Base-by-base conservation (phyloP, 2,329 filamentous ascomycete genomes). In the Exophiala sp. region DNA sequence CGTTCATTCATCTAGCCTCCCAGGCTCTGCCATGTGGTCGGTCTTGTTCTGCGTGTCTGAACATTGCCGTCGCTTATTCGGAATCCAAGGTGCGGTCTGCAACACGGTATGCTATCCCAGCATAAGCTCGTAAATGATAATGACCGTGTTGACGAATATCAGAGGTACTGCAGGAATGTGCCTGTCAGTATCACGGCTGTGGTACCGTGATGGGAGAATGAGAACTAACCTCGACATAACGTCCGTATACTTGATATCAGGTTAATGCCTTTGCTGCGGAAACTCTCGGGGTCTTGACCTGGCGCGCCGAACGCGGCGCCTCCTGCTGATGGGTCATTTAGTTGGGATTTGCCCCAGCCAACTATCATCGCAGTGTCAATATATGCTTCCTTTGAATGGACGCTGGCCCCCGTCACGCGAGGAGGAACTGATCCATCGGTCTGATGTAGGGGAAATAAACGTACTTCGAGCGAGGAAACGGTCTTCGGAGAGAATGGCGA, bases 401-500 rank as follows among this genome's bases (percentile, higher is more conserved):
- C 16, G 16, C 16, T n/a, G 16, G 16, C 16, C 16, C 16, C 16
- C 3, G 16, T 18, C 1, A 29, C 24, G 7, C 24, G 3, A 29
- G 24, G 24, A 29, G 5, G 5, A 29, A 29, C 24, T 29, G 24
- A 2, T 29, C 24, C 24, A 29, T 29, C 5, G 24, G 24, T 29
- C 7, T 29, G 24, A 29, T 3, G 2, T 29, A 1, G 35, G 35
- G 5, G 18, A 14, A 24, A n/a, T 10, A 12, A n/a, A 57, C 57
- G 32, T 60, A 60, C 75, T 91, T 72, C 89, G 84, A 53, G 86
- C 88, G 62, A 96, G 88, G 72, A 96, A 96, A 59, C 91, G 87
- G 75, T 96, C 91, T 82, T 96, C 91, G 65, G 90, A 95, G 62
- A 97, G 87, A 68, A 96, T 85, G 60, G 91, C 90, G 69, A 97